Evolutionary conservation across 2,329 filamentous ascomycete species (phyloP).

Genomic region (Akanthomyces lecanii): DNA sequence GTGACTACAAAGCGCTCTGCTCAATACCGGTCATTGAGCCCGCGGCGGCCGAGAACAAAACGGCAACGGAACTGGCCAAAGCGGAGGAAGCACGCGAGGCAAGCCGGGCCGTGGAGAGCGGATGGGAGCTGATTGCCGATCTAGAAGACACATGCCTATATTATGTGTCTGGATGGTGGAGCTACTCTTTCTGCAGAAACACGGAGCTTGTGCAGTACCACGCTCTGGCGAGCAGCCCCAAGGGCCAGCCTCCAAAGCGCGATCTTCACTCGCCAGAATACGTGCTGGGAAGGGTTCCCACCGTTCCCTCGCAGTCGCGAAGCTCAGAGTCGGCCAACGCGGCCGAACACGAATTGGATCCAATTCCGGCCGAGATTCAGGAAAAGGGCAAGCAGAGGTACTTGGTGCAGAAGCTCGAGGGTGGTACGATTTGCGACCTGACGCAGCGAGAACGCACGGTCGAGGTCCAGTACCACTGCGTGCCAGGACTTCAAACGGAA

Average conservation of each 20-base stretch:
- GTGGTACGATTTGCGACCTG: conserved; percentile 80
- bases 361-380: conserved; percentile 61
- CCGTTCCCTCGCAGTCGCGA: conserved; percentile 27
- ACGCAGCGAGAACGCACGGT: conserved; percentile 77
- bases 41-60: conserved; percentile 54
- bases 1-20: conserved; percentile 74
- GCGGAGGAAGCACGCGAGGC: conserved; percentile 78
- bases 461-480: conserved; percentile 78
- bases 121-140: conserved; percentile 73
- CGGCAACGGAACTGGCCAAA: conserved; percentile 61
- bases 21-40: conserved; percentile 69
- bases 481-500: conserved; percentile 66
- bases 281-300: conserved; percentile 59
- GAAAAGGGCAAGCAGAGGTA: conserved; percentile 81
- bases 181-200: conserved; percentile 91
- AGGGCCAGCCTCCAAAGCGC: conserved; percentile 69
- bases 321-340: conserved; percentile 24
- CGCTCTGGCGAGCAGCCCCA: conserved; percentile 63
- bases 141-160: conserved; percentile 84
- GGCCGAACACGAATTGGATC: conserved; percentile 24
- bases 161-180: conserved; percentile 86
- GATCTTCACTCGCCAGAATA: conserved; percentile 75
- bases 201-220: conserved; percentile 87
- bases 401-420: conserved; percentile 74
- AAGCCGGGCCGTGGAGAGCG: conserved; percentile 68